phyloP scores from a whole-genome alignment of 2,329 filamentous ascomycete species.

The Berkeleyomyces rouxiae region DNA sequence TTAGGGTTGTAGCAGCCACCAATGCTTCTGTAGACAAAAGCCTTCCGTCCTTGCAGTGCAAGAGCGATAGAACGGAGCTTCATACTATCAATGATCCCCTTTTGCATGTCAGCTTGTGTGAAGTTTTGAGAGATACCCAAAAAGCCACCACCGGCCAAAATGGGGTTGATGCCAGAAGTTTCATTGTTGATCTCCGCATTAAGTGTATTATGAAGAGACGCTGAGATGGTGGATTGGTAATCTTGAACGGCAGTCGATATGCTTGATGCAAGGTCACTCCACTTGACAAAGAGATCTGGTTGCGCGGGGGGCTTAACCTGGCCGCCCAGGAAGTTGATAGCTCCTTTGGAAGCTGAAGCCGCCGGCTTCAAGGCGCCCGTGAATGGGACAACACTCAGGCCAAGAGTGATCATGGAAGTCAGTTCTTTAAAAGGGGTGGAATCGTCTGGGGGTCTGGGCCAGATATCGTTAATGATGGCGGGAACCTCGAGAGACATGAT shows the following conservation, averaged over 20 bases:
- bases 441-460: constrained; percentile 11
- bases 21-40: not conserved
- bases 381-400: constrained; percentile 9
- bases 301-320: constrained; percentile 2
- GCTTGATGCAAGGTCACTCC: constrained; percentile 5
- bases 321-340: not conserved
- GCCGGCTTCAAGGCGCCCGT: constrained; percentile 9
- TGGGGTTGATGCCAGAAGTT: constrained; percentile 6
- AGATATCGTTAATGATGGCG: constrained; percentile 12
- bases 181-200: constrained; percentile 10
- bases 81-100: constrained; percentile 1
- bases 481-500: constrained; percentile 13
- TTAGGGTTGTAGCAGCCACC: not conserved
- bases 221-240: constrained; percentile 7
- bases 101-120: constrained; percentile 13
- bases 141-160: constrained; percentile 12
- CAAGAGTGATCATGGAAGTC: constrained; percentile 6
- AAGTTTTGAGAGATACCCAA: constrained; percentile 12
- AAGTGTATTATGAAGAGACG: constrained; percentile 6
- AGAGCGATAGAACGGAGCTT: constrained; percentile 8
- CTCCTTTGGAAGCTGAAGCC: not conserved
- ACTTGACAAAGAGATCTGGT: constrained; percentile 3
- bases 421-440: constrained; percentile 11
- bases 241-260: constrained; percentile 7
- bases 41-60: constrained; percentile 5